These are phyloP conservation scores for Aspergillus sp. DNA, from an alignment of 2,329 filamentous ascomycete genomes.

Conservation along the genomic window DNA sequence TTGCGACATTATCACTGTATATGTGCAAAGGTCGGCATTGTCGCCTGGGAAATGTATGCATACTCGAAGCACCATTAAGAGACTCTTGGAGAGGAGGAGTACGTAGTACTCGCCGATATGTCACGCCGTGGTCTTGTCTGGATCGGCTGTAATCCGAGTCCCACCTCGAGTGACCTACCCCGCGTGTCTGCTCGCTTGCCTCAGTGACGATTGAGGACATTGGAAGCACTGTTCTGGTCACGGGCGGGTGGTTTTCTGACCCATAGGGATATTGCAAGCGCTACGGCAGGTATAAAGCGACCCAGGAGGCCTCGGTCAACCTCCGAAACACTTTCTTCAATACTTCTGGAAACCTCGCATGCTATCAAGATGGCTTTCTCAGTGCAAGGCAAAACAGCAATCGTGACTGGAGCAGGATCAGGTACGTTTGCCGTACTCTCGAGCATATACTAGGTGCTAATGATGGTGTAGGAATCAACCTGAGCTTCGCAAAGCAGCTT, in stretches of 20 bases:
- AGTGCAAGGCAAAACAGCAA: conserved; percentile 54
- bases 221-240: background rate
- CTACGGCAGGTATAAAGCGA: conserved; percentile 1
- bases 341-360: background rate
- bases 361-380: conserved; percentile 40
- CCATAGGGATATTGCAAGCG: conserved; percentile 5
- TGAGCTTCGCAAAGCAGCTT: conserved; percentile 49
- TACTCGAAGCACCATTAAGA: background rate
- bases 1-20: background rate
- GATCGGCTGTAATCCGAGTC: background rate
- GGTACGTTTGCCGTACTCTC: conserved; percentile 39
- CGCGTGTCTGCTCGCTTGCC: background rate
- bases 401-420: conserved; percentile 60
- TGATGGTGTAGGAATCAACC: conserved; percentile 47
- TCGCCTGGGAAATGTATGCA: background rate
- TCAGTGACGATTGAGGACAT: background rate
- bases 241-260: background rate
- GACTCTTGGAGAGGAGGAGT: background rate
- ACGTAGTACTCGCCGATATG: background rate
- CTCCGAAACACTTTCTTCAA: background rate
- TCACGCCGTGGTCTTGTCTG: background rate
- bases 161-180: background rate
- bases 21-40: background rate
- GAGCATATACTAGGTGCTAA: background rate
- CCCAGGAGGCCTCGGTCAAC: background rate